Evolutionary conservation across 2,329 filamentous ascomycete genomes (phyloP).

Genomic region (Diaporthe batatas): DNA sequence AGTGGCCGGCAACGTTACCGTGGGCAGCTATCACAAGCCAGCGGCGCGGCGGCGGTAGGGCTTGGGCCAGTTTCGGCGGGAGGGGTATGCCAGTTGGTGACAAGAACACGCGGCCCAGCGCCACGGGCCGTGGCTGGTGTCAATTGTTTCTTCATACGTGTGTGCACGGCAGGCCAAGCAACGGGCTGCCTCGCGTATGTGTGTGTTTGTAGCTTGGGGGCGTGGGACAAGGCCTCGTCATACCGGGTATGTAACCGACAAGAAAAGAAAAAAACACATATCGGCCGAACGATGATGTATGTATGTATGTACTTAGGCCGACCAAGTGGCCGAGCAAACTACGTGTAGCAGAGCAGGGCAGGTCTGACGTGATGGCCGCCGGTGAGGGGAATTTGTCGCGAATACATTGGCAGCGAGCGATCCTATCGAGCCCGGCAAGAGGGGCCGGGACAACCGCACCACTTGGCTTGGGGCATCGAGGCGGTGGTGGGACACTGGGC

Average conservation of each 20-base stretch:
- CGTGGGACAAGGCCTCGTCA: neutral
- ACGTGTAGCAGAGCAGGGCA: neutral
- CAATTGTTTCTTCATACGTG: neutral
- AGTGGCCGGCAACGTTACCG: slow-evolving; percentile 28
- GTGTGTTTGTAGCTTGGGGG: neutral
- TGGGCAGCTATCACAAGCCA: slow-evolving; percentile 35
- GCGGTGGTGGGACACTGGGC: slow-evolving; percentile 31
- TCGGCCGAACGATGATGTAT: neutral
- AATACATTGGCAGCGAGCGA: slow-evolving; percentile 28
- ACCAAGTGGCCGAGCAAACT: neutral
- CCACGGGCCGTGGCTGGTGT: neutral
- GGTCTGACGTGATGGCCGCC: slow-evolving; percentile 20
- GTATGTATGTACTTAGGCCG: neutral
- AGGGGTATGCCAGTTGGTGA: neutral
- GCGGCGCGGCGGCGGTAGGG: neutral
- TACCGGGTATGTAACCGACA: neutral
- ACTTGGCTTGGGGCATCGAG: neutral
- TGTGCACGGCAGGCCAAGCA: slow-evolving; percentile 1
- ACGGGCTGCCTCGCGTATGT: slow-evolving; percentile 9
- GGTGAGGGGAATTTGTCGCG: slow-evolving; percentile 34
- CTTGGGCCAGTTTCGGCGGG: neutral
- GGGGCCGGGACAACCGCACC: slow-evolving; percentile 25
- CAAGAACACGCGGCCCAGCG: slow-evolving; percentile 29
- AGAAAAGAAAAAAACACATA: slow-evolving; percentile 11
- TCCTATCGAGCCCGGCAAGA: slow-evolving; percentile 30